These are phyloP conservation scores for Solanum lignicaule DNA, from an alignment of 257 asterid genomes.

Conservation along the genomic window DNA sequence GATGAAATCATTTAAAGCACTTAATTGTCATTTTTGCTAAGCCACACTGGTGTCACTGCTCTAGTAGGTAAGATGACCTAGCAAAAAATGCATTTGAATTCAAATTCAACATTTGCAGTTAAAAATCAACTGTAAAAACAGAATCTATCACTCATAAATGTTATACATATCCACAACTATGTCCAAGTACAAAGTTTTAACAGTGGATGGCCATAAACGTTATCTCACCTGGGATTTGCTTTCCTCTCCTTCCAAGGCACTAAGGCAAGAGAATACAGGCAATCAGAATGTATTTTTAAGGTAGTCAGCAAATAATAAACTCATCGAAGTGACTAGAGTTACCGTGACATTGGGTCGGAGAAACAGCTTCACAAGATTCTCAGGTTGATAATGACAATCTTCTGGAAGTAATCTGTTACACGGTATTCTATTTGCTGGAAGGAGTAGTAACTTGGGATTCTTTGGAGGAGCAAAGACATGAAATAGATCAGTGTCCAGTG, in stretches of 20 bases:
- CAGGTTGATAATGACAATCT: constrained; percentile 96
- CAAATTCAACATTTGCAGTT: background rate
- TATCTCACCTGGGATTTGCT: constrained; percentile 46
- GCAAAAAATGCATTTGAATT: background rate
- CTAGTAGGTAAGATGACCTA: background rate
- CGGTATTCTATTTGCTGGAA: constrained; percentile 62
- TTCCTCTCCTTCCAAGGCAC: constrained; percentile 79
- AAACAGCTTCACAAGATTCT: constrained; percentile 90
- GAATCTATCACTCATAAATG: background rate
- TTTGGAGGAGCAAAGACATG: constrained; percentile 71
- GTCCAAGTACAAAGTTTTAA: background rate
- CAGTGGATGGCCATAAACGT: background rate
- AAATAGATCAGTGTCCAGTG: constrained; percentile 42
- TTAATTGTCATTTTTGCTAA: background rate
- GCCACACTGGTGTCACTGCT: background rate
- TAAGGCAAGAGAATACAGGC: constrained; percentile 27
- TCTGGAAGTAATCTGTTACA: constrained; percentile 80
- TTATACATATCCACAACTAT: background rate
- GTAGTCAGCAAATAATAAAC: background rate
- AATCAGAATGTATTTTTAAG: background rate
- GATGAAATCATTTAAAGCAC: background rate
- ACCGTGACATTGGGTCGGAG: constrained; percentile 78
- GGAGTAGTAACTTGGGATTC: constrained; percentile 68
- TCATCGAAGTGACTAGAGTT: constrained; percentile 6
- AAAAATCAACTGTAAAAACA: background rate